Percentiles rank a stretch among this genome's conserved stretches.
Conservation (phyloP, 2,329 filamentous ascomycete species). For the Ceratocystiopsis sp. region DNA sequence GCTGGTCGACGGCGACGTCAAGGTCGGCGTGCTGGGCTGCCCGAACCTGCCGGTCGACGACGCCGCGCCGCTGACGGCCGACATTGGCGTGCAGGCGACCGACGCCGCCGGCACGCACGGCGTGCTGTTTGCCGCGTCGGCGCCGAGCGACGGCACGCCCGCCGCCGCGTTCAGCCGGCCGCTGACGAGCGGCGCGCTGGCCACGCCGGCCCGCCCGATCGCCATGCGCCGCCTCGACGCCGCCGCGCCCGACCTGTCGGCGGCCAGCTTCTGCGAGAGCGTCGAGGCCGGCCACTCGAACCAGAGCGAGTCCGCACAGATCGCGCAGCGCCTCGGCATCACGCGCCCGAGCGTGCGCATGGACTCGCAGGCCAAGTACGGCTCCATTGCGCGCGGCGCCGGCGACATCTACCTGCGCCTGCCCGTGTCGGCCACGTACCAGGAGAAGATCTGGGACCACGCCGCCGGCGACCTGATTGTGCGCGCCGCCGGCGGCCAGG, state of each 20-base stretch:
- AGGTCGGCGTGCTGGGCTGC: slow-evolving; percentile 86
- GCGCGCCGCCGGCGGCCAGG: slow-evolving; percentile 77
- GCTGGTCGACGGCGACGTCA: slow-evolving; percentile 84
- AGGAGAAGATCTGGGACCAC: slow-evolving; percentile 99
- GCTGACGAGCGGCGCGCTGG: slow-evolving; percentile 39
- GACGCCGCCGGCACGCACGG: slow-evolving; percentile 63
- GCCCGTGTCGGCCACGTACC: slow-evolving; percentile 63
- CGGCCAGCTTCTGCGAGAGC: slow-evolving; percentile 89
- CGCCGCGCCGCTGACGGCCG: slow-evolving; percentile 47
- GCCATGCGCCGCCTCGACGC: slow-evolving; percentile 46
- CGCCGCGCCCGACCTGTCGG: slow-evolving; percentile 40
- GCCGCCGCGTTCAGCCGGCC: slow-evolving; percentile 52
- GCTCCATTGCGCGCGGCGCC: slow-evolving; percentile 79
- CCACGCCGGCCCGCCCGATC: slow-evolving; percentile 38
- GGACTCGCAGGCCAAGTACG: slow-evolving; percentile 98
- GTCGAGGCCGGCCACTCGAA: slow-evolving; percentile 87
- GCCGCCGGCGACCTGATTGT: slow-evolving; percentile 91
- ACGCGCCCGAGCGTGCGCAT: slow-evolving; percentile 80
- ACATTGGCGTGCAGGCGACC: slow-evolving; percentile 57
- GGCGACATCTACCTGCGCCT: slow-evolving; percentile 89
- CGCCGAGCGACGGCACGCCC: slow-evolving; percentile 47
- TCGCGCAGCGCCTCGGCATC: slow-evolving; percentile 74
- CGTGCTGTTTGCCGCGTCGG: slow-evolving; percentile 65
- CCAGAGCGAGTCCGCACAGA: slow-evolving; percentile 72
- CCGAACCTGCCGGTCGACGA: slow-evolving; percentile 90